Evolutionary conservation across 2,329 filamentous ascomycete genomes (phyloP).

Genomic region (Emericellopsis cladophorae): DNA sequence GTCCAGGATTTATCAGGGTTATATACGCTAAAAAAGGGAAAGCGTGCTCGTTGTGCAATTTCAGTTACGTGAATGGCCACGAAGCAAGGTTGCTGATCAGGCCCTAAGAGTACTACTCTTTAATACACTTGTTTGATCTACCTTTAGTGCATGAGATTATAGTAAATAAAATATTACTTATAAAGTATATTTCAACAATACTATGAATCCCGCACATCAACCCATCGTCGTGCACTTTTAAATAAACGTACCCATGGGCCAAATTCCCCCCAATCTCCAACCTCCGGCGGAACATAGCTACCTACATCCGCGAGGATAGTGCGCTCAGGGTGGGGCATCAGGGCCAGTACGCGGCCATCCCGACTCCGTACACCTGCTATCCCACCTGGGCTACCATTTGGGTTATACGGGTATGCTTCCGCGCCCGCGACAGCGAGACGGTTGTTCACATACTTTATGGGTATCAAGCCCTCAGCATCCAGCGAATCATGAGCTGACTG

Average conservation of each 20-base stretch:
- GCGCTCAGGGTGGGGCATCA: constrained; percentile 94
- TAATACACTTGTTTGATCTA: no score
- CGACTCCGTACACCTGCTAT: constrained; percentile 68
- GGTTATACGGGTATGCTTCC: constrained; percentile 77
- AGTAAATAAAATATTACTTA: no score
- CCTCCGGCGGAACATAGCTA: constrained; percentile 54
- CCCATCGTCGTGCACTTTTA: constrained; percentile 78
- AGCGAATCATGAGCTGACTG: constrained; percentile 39
- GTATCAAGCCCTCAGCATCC: constrained; percentile 54
- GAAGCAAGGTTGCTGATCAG: no score
- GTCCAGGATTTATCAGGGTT: no score
- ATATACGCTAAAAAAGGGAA: no score
- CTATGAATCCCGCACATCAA: constrained; percentile 25
- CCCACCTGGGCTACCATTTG: constrained; percentile 69
- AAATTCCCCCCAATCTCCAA: constrained; percentile 63
- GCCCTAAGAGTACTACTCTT: no score
- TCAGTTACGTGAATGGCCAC: no score
- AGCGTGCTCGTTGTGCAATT: no score
- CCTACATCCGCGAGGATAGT: constrained; percentile 69
- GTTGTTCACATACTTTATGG: constrained; percentile 81
- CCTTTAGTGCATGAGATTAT: no score
- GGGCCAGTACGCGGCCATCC: constrained; percentile 70
- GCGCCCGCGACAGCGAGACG: constrained; percentile 49
- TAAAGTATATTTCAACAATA: no score
- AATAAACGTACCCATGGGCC: constrained; percentile 83